Conservation (phyloP, 75 land plant species). For the Pinus tabuliformis region DNA sequence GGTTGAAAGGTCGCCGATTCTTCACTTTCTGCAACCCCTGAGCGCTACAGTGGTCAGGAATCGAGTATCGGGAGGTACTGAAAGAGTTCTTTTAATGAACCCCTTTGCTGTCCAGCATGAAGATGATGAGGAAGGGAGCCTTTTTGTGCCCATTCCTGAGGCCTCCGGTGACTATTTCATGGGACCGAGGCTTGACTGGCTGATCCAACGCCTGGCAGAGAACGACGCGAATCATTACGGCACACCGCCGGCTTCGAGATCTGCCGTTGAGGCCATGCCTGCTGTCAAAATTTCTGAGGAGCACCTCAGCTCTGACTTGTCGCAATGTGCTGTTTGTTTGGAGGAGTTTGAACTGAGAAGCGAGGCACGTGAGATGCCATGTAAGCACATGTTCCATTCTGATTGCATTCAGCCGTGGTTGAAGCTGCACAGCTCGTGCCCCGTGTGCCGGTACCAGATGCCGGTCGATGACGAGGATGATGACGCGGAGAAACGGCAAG, state of each 20-base stretch:
- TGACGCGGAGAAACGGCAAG: too few species aligned
- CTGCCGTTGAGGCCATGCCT: slow-evolving; percentile 60
- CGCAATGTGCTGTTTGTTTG: slow-evolving; percentile 59
- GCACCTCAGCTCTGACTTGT: slow-evolving; percentile 34
- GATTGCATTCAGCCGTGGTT: slow-evolving; percentile 15
- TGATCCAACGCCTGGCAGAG: slow-evolving; percentile 67
- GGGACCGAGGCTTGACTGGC: slow-evolving; percentile 52
- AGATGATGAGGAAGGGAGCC: slow-evolving; percentile 18
- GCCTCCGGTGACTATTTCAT: slow-evolving; percentile 50
- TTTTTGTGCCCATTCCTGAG: slow-evolving; percentile 14
- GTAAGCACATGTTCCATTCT: slow-evolving; percentile 12
- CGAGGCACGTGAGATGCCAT: slow-evolving; percentile 17
- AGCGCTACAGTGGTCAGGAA: neutral
- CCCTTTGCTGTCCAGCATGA: slow-evolving; percentile 2
- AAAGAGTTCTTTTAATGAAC: slow-evolving; percentile 22
- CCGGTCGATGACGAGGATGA: neutral
- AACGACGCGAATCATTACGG: slow-evolving; percentile 63
- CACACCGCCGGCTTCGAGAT: slow-evolving; percentile 60
- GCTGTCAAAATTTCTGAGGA: slow-evolving; percentile 37
- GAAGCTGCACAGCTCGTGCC: slow-evolving; percentile 12
- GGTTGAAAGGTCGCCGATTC: neutral
- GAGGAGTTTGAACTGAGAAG: slow-evolving; percentile 47
- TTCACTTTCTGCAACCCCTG: neutral
- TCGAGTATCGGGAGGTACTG: slow-evolving; percentile 22
- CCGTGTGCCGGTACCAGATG: slow-evolving; percentile 9